Percentiles rank a stretch among this genome's conserved stretches.
Conservation (phyloP, 2,329 filamentous ascomycete species). For the Coniosporium tulheliwenetii region DNA sequence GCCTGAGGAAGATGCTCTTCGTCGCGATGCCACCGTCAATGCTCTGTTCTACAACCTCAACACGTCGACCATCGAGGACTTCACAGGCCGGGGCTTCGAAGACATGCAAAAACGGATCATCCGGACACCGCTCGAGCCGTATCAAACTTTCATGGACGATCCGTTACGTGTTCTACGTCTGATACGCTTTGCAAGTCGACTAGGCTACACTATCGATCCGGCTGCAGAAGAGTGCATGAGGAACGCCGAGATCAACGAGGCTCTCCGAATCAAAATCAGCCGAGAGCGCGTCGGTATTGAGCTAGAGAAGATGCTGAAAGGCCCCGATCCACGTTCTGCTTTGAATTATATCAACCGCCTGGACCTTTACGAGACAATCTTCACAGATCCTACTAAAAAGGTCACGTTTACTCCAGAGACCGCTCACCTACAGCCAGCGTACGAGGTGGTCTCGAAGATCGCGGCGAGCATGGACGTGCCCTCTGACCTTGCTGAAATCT, state of each 20-base stretch:
- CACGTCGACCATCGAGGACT: slow-evolving; percentile 66
- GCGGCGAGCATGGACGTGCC: slow-evolving; percentile 3
- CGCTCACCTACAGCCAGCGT: slow-evolving; percentile 45
- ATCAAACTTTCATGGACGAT: slow-evolving; percentile 89
- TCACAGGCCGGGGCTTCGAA: slow-evolving; percentile 55
- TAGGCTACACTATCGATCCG: slow-evolving; percentile 63
- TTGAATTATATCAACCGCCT: slow-evolving; percentile 52
- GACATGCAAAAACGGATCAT: slow-evolving; percentile 64
- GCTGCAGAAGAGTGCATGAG: slow-evolving; percentile 59
- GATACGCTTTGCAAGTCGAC: slow-evolving; percentile 76
- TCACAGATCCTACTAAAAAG: slow-evolving; percentile 47
- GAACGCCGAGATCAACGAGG: slow-evolving; percentile 59
- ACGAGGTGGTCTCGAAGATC: slow-evolving; percentile 32
- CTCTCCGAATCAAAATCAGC: slow-evolving; percentile 78
- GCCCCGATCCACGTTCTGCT: slow-evolving; percentile 43
- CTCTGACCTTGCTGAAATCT: slow-evolving; percentile 10
- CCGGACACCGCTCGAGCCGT: slow-evolving; percentile 71
- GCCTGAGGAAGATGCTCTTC: slow-evolving; percentile 72
- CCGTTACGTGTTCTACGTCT: slow-evolving; percentile 75
- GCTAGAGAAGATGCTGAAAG: slow-evolving; percentile 51
- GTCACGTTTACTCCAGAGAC: slow-evolving; percentile 41
- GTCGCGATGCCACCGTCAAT: slow-evolving; percentile 87
- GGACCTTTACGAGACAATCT: slow-evolving; percentile 55
- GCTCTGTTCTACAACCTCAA: slow-evolving; percentile 92
- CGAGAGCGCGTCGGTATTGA: slow-evolving; percentile 79